phyloP scores from a whole-genome alignment of 495 filamentous ascomycete species.

The Stereocaulon alpinum region DNA sequence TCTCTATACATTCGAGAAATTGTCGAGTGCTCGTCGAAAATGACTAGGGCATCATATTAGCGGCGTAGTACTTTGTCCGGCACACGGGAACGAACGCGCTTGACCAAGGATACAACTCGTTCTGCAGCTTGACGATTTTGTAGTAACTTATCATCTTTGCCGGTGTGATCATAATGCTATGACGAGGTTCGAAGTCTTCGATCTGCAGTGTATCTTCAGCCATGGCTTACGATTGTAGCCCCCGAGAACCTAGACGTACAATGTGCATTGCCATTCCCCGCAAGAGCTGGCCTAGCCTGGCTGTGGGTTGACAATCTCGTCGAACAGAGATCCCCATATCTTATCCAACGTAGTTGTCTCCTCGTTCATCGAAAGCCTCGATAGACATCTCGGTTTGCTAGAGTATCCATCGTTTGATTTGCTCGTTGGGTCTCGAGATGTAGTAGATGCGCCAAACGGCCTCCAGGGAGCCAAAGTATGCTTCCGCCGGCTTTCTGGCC shows the following conservation, averaged over 20 bases:
- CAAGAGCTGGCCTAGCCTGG: conserved; percentile 59
- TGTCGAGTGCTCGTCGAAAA: conserved; percentile 43
- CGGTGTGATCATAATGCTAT: conserved; percentile 68
- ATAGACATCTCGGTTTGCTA: not conserved
- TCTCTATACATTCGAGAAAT: conserved; percentile 74
- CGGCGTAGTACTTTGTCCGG: not conserved
- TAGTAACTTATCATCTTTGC: conserved; percentile 47
- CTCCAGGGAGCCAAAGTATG: too few relatives aligned
- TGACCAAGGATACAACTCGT: conserved; percentile 47
- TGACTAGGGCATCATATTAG: conserved; percentile 26
- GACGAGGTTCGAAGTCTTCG: conserved; percentile 60
- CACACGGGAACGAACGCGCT: conserved; percentile 29
- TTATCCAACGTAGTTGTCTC: conserved; percentile 39
- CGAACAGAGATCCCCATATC: conserved; percentile 71
- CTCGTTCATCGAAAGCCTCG: not conserved
- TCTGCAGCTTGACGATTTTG: not conserved
- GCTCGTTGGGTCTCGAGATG: not conserved
- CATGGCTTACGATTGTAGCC: not conserved
- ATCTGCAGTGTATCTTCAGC: conserved; percentile 43
- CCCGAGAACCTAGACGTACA: conserved; percentile 36
- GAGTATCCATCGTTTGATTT: not conserved
- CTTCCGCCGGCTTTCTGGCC: too few relatives aligned
- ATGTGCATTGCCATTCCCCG: conserved; percentile 68
- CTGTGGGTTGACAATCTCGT: conserved; percentile 54
- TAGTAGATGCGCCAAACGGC: not conserved